Evolutionary conservation across 495 filamentous ascomycete genomes (phyloP).

Genomic region (Tetracladium marchalianum): DNA sequence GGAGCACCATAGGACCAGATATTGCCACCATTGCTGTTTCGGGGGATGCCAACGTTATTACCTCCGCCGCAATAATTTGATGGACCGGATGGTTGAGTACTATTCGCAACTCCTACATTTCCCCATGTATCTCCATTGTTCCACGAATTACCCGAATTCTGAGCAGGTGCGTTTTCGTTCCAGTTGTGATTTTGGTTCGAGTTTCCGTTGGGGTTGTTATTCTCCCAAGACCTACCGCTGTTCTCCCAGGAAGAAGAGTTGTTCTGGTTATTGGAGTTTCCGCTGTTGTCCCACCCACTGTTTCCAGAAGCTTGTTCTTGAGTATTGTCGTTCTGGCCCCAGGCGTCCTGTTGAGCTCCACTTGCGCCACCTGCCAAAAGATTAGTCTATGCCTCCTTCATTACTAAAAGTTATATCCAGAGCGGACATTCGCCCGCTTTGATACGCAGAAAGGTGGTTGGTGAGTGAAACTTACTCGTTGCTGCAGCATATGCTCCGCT

Average conservation of each 20-base stretch:
- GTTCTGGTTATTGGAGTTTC: conserved; percentile 3
- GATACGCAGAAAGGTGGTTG: too few species aligned
- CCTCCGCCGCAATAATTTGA: too few species aligned
- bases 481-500: not conserved
- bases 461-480: too few species aligned
- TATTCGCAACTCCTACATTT: not conserved
- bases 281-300: not conserved
- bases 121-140: not conserved
- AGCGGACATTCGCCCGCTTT: too few species aligned
- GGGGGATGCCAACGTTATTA: not conserved
- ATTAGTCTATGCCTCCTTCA: too few species aligned
- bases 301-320: too few species aligned
- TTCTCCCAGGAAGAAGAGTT: conserved; percentile 3
- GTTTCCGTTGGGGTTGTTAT: conserved; percentile 1
- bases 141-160: conserved; percentile 1
- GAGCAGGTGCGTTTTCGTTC: not conserved
- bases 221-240: not conserved
- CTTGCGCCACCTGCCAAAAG: too few species aligned
- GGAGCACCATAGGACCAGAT: not conserved
- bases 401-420: too few species aligned
- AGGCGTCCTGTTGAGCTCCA: too few species aligned
- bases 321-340: conserved; percentile 11
- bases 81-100: not conserved
- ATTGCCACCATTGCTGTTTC: not conserved
- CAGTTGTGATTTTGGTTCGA: conserved; percentile 4